Evolutionary conservation across 2,329 filamentous ascomycete species (phyloP).

Genomic region (Elsinoe fawcettii): DNA sequence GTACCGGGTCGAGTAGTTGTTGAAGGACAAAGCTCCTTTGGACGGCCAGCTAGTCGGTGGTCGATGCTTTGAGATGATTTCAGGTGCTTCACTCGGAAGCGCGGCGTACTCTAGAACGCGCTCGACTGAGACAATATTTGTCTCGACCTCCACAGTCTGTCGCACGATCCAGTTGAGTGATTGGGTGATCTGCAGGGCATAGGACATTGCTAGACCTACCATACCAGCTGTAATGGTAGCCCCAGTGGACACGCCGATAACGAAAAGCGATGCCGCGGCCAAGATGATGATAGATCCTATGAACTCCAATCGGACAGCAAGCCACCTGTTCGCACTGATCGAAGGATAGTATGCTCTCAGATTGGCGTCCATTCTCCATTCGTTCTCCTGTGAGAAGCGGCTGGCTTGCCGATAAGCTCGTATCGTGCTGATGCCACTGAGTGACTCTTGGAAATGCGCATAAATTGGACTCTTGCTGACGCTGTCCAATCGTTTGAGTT

Average conservation of each 20-base stretch:
- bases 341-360: conserved; percentile 91
- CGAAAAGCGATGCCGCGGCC: conserved; percentile 70
- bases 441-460: conserved; percentile 95
- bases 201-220: conserved; percentile 93
- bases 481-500: conserved; percentile 92
- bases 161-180: conserved; percentile 98
- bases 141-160: conserved; percentile 98
- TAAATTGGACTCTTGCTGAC: conserved; percentile 94
- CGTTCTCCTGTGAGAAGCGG: conserved; percentile 85
- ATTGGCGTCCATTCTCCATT: conserved; percentile 95
- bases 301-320: conserved; percentile 90
- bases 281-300: conserved; percentile 92
- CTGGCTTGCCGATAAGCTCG: conserved; percentile 85
- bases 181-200: conserved; percentile 92
- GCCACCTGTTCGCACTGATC: conserved; percentile 82
- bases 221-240: conserved; percentile 59
- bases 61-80: conserved; percentile 80
- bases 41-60: conserved; percentile 88
- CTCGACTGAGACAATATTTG: conserved; percentile 99
- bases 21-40: conserved; percentile 79
- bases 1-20: conserved; percentile 91
- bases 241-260: conserved; percentile 67
- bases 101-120: conserved; percentile 91
- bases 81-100: conserved; percentile 86
- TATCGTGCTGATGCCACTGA: conserved; percentile 90